Percentiles rank a stretch among this genome's conserved stretches.
These are phyloP conservation scores for Trichoderma brevicompactum DNA, from an alignment of 2,329 filamentous ascomycete species.

Conservation along the genomic window DNA sequence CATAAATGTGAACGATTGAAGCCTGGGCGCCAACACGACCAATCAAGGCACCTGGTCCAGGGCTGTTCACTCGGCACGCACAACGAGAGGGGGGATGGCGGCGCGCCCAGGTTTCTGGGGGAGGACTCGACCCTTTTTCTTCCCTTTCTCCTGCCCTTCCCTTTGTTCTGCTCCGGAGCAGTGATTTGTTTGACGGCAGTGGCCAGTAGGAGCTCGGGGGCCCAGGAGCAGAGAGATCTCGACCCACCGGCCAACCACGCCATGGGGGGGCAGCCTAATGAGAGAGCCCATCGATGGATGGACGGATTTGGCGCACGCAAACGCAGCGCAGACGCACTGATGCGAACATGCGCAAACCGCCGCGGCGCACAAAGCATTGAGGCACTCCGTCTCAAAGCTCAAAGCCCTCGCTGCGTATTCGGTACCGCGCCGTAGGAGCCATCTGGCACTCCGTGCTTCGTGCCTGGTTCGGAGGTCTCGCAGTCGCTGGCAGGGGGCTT, in stretches of 20 bases:
- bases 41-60: constrained; percentile 37
- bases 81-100: constrained; percentile 1
- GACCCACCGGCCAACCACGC: constrained; percentile 25
- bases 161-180: constrained; percentile 20
- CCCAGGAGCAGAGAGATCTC: constrained; percentile 24
- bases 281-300: not conserved
- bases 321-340: not conserved
- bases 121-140: not conserved
- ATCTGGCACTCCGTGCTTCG: constrained; percentile 5
- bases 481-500: too few relatives aligned
- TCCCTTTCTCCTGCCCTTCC: not conserved
- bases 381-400: not conserved
- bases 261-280: constrained; percentile 24
- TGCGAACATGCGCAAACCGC: not conserved
- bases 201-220: constrained; percentile 24
- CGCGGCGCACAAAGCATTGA: not conserved
- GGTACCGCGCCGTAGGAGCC: constrained; percentile 8
- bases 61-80: constrained; percentile 19
- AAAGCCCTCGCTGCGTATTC: not conserved
- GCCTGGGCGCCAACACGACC: constrained; percentile 43
- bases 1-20: constrained; percentile 29
- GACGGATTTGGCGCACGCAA: constrained; percentile 11
- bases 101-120: constrained; percentile 21
- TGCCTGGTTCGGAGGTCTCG: not conserved
- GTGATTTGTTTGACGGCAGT: constrained; percentile 21